Base-by-base conservation (phyloP, 257 asterid genomes). In the Capsicum pubescens region DNA sequence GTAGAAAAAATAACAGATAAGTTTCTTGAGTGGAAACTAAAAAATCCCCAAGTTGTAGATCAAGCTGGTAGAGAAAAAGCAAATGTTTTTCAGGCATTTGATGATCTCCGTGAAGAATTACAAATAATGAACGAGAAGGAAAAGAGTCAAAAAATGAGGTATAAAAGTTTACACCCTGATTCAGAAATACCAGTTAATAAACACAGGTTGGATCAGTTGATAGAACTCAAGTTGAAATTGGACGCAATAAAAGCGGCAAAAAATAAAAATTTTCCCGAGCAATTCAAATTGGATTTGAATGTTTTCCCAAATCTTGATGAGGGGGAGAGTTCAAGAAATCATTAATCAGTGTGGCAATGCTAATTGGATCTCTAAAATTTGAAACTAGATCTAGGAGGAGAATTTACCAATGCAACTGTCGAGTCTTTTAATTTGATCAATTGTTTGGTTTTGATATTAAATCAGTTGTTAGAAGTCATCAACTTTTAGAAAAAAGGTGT, bases 21-120 rank as follows among this genome's bases (percentile, higher is more conserved):
- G 9, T 82, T 82, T 50, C 68, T 68, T n/a, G 17, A 71, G 46
- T 44, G 79, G 79, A 71, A 71, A 71, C 36, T 17, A 0, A 13
- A 71, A 6, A 46, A 71, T 17, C 17, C 39, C 8, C 35, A 63
- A 19, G 69, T 10, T 63, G 69, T 9, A 19, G 68, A 61, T 61
- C 68, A 61, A 61, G 4, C 36, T 44, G 9, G n/a, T 71, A 57
- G 11, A 9, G 57, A 16, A 17, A 71, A 71, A 71, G 5, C 36
- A n/a, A 71, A 46, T 71, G 39, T 71, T 9, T 71, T 42, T 44
- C 13, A 46, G 9, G 55, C 32, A 42, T 69, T 69, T 69, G 78
- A 69, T 69, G 55, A 71, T 71, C 56, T 71, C 6, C 1, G 8
- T 46, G 55, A 71, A 44, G 79, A 44, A 42, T 19, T 44, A 17